A percentile compares a stretch with the other conserved stretches of the same genome.
Evolutionary conservation across 2,329 filamentous ascomycete species (phyloP).

Genomic region (Nemania abortiva): DNA sequence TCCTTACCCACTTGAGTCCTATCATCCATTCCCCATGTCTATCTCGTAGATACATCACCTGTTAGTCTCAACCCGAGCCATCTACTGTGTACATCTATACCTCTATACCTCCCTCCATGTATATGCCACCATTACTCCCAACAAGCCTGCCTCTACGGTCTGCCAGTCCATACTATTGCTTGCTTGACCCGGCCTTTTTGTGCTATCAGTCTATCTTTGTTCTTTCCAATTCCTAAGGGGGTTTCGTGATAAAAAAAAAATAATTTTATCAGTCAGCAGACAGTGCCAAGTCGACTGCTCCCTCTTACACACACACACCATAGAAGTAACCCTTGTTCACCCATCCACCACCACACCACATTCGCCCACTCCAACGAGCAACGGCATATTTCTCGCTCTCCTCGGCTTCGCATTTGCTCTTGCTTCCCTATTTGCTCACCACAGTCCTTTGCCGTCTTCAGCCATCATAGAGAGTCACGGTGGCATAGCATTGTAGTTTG

Average conservation of each 20-base stretch:
- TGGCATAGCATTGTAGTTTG: slow-evolving; percentile 34
- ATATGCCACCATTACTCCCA: slow-evolving; percentile 30
- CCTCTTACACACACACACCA: slow-evolving; percentile 35
- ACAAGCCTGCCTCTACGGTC: slow-evolving; percentile 27
- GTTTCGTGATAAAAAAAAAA: slow-evolving; percentile 35
- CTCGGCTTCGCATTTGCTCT: slow-evolving; percentile 44
- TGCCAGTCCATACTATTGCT: slow-evolving; percentile 9
- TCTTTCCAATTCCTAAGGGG: slow-evolving; percentile 36
- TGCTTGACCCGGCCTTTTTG: slow-evolving; percentile 35
- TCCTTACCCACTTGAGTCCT: slow-evolving; percentile 28
- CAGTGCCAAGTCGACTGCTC: slow-evolving; percentile 31
- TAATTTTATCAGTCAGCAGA: slow-evolving; percentile 38
- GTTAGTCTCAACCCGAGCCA: slow-evolving; percentile 13
- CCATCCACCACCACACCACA: slow-evolving; percentile 43
- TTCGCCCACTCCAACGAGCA: slow-evolving; percentile 44
- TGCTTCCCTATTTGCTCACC: slow-evolving; percentile 37
- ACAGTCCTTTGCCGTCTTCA: slow-evolving; percentile 25
- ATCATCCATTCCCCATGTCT: slow-evolving; percentile 20
- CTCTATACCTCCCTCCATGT: slow-evolving; percentile 29
- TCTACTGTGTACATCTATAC: slow-evolving; percentile 34
- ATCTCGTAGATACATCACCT: slow-evolving; percentile 1
- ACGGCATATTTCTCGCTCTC: slow-evolving; percentile 43
- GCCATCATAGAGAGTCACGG: slow-evolving; percentile 25
- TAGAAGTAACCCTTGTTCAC: slow-evolving; percentile 41
- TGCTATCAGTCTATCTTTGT: slow-evolving; percentile 38